Conservation (phyloP, 768 basidiomycete species). For the Tremella fuciformis region DNA sequence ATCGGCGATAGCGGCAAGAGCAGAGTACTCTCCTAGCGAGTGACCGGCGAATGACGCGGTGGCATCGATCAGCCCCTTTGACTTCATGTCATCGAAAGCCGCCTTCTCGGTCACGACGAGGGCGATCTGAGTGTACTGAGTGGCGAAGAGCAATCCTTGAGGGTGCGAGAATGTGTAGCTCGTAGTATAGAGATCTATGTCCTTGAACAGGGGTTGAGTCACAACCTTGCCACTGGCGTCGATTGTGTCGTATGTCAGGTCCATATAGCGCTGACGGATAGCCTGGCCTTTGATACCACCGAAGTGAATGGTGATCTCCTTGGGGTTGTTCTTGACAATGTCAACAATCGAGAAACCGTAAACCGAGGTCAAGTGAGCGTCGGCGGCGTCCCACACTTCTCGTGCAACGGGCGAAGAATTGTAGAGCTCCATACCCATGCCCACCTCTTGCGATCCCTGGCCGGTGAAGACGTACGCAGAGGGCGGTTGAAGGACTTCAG, state of each 20-base stretch:
- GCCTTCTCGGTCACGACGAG: slow-evolving; percentile 98
- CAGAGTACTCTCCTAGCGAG: slow-evolving; percentile 97
- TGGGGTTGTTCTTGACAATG: slow-evolving; percentile 97
- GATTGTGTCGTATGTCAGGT: slow-evolving; percentile 95
- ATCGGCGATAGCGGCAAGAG: slow-evolving; percentile 94
- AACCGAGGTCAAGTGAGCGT: slow-evolving; percentile 84
- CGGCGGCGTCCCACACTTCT: slow-evolving; percentile 95
- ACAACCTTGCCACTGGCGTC: slow-evolving; percentile 95
- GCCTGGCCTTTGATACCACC: slow-evolving; percentile 99
- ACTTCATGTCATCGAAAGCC: slow-evolving; percentile 95
- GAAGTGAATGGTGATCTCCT: slow-evolving; percentile 96
- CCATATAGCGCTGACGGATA: slow-evolving; percentile 99
- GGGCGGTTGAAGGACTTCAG: slow-evolving; percentile 83
- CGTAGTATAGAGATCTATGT: slow-evolving; percentile 90
- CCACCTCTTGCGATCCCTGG: slow-evolving; percentile 94
- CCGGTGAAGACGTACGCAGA: slow-evolving; percentile 98
- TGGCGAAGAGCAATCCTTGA: slow-evolving; percentile 89
- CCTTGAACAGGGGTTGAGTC: slow-evolving; percentile 91
- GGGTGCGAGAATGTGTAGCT: slow-evolving; percentile 99
- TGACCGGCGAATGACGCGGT: slow-evolving; percentile 95
- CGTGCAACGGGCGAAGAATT: slow-evolving; percentile 86
- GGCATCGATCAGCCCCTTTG: slow-evolving; percentile 89
- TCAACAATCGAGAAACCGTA: slow-evolving; percentile 99
- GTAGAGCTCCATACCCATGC: slow-evolving; percentile 99
- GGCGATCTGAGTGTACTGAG: slow-evolving; percentile 98